Evolutionary conservation across 352 stramenopile genomes (phyloP), one percentile per base, ranked within the genome.

Genomic region (Peronospora destructor): DNA sequence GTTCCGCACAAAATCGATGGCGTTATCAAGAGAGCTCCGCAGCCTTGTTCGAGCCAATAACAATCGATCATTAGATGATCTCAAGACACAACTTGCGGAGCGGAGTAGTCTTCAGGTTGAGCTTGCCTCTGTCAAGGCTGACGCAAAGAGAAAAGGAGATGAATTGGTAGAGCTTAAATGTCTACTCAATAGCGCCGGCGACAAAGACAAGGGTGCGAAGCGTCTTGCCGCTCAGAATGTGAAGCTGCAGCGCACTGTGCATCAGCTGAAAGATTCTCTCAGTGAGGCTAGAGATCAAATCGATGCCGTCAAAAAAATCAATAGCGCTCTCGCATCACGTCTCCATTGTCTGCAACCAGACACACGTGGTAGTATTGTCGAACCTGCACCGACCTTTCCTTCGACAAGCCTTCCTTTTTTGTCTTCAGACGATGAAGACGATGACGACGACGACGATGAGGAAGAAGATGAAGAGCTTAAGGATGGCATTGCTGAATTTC

Each of bases 281-380:
- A 75, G 74, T 35, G 79, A 87, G 30, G 68, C 71, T 0, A 70
- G 67, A n/a, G 76, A 88, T 48, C 81, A 92, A 55, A 54, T 88
- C 34, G 53, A 59, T n/a, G 75, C 76, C 3, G 70, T 83, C 19
- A 86, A 84, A 64, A 75, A 75, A 45, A 85, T 90, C 48, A 92
- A 92, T 49, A 66, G 60, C 28, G 73, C 80, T 19, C 60, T 92
- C n/a, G 66, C 84, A 13, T 68, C 70, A 16, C 79, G 75, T 45
- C 70, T 91, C 33, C 68, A 84, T 55, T 47, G 66, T 10, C 48
- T 84, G 14, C 60, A 83, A 25, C 76, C 76, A 0, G 73, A 85
- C 1, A 62, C 66, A 13, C 66, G 74, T 5, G 64, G 66, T 16
- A 84, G 68, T 53, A 65, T 82, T 43, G 51, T 85, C 12, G 75